phyloP scores from a whole-genome alignment of 179 eudicot species.

The Nepenthes alata region DNA sequence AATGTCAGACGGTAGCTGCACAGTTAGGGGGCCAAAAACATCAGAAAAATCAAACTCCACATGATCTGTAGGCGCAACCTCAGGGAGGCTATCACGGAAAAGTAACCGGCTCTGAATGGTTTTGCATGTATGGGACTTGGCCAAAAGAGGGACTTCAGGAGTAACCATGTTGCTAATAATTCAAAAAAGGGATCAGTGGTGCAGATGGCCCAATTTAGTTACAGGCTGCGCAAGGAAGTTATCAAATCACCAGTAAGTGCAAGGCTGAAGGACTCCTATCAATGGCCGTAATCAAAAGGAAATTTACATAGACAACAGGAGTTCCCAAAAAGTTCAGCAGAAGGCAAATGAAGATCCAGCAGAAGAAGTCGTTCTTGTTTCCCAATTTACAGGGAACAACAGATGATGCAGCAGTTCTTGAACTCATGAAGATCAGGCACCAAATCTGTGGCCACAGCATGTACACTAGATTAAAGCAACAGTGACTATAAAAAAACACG shows the following conservation, averaged over 20 bases:
- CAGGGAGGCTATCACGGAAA: slow-evolving; percentile 26
- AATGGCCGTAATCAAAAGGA: slow-evolving; percentile 31
- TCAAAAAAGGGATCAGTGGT: slow-evolving; percentile 12
- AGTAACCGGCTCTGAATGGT: slow-evolving; percentile 23
- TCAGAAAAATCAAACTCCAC: slow-evolving; percentile 62
- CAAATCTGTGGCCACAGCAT: slow-evolving; percentile 30
- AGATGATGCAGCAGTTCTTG: slow-evolving; percentile 41
- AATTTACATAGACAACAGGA: slow-evolving; percentile 25
- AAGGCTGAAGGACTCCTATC: slow-evolving; percentile 38
- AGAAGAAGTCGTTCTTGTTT: slow-evolving; percentile 55
- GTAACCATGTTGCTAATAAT: slow-evolving; percentile 42
- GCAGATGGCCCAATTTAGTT: slow-evolving; percentile 25
- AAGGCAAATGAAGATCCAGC: slow-evolving; percentile 33
- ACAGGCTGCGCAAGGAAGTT: slow-evolving; percentile 13
- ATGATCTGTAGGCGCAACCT: slow-evolving; percentile 27
- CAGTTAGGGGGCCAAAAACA: slow-evolving; percentile 55
- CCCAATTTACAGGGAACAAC: slow-evolving; percentile 77
- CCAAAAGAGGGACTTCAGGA: slow-evolving; percentile 29
- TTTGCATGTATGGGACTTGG: slow-evolving; percentile 20
- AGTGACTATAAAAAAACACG: no score
- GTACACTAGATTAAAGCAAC: background rate
- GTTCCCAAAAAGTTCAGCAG: slow-evolving; percentile 35
- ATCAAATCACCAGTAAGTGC: slow-evolving; percentile 13
- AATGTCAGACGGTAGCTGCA: slow-evolving; percentile 25
- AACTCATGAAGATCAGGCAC: slow-evolving; percentile 61